A percentile compares a stretch with the other conserved stretches of the same genome.
These are phyloP conservation scores for Penicillium arizonense DNA, from an alignment of 495 filamentous ascomycete genomes.

Conservation along the genomic window DNA sequence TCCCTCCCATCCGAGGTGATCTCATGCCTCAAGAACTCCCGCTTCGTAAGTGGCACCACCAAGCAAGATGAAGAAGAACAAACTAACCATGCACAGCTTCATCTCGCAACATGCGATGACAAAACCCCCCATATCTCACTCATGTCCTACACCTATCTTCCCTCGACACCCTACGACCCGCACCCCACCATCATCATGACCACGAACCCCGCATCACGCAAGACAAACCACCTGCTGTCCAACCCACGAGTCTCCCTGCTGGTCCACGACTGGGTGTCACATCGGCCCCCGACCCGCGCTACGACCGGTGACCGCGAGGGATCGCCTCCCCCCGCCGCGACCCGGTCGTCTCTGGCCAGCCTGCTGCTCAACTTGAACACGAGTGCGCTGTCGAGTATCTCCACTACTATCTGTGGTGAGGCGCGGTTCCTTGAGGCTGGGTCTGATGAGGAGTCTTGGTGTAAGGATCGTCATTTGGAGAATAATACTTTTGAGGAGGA, in stretches of 20 bases:
- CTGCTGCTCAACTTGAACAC: slow-evolving; percentile 89
- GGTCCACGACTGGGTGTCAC: slow-evolving; percentile 97
- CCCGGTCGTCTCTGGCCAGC: slow-evolving; percentile 70
- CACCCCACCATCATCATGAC: slow-evolving; percentile 89
- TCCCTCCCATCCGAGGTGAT: slow-evolving; percentile 81
- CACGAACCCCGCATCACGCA: slow-evolving; percentile 82
- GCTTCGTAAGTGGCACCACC: slow-evolving; percentile 66
- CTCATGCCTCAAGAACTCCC: slow-evolving; percentile 87
- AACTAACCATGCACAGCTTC: slow-evolving; percentile 59
- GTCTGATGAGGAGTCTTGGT: slow-evolving; percentile 79
- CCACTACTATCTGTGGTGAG: slow-evolving; percentile 85
- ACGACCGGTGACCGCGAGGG: slow-evolving; percentile 53
- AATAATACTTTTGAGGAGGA: slow-evolving; percentile 78
- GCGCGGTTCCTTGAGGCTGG: slow-evolving; percentile 69
- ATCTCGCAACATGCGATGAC: slow-evolving; percentile 83
- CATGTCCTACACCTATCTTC: slow-evolving; percentile 99
- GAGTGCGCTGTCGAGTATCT: slow-evolving; percentile 82
- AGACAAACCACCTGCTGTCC: slow-evolving; percentile 78
- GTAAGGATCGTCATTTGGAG: slow-evolving; percentile 75
- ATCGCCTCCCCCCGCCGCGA: slow-evolving; percentile 61
- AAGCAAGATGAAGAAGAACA: not conserved
- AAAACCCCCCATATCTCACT: slow-evolving; percentile 90
- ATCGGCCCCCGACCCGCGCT: slow-evolving; percentile 78
- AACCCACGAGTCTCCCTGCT: slow-evolving; percentile 94
- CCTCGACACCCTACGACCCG: slow-evolving; percentile 70